phyloP scores from a whole-genome alignment of 2,329 filamentous ascomycete genomes.

The Zymoseptoria crescenta region DNA sequence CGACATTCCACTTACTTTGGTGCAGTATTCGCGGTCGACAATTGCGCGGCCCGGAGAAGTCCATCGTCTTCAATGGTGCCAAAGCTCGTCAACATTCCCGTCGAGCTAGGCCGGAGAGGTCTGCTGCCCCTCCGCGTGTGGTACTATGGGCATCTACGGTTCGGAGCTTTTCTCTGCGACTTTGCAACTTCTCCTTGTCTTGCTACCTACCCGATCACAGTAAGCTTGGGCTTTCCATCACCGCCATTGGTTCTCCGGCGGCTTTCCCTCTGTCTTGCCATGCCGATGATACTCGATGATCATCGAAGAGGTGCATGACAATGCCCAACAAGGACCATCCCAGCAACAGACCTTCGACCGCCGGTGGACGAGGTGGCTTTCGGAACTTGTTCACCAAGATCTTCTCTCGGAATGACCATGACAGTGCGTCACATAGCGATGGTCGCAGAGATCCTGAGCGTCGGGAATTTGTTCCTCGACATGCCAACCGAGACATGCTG shows the following conservation, averaged over 20 bases:
- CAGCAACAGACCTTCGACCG: background rate
- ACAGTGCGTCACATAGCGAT: background rate
- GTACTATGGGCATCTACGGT: background rate
- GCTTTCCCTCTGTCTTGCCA: background rate
- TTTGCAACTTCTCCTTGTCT: no score
- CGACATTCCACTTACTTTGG: background rate
- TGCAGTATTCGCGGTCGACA: background rate
- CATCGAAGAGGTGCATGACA: background rate
- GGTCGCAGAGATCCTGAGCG: background rate
- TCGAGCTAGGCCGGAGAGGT: background rate
- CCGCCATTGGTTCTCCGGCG: background rate
- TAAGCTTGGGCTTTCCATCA: background rate
- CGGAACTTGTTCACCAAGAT: background rate
- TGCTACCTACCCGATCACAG: no score
- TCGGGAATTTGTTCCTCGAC: slow-evolving; percentile 9
- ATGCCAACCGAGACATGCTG: slow-evolving; percentile 11
- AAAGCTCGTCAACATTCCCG: background rate
- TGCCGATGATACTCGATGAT: background rate
- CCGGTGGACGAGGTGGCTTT: background rate
- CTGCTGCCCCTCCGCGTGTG: background rate
- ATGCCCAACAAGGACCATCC: background rate
- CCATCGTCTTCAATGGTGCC: background rate
- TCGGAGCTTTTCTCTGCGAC: no score
- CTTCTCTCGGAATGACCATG: background rate
- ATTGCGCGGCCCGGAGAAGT: background rate